Conservation (phyloP, 371 early-diverging fungal species). For the Mucor circinelloides region DNA sequence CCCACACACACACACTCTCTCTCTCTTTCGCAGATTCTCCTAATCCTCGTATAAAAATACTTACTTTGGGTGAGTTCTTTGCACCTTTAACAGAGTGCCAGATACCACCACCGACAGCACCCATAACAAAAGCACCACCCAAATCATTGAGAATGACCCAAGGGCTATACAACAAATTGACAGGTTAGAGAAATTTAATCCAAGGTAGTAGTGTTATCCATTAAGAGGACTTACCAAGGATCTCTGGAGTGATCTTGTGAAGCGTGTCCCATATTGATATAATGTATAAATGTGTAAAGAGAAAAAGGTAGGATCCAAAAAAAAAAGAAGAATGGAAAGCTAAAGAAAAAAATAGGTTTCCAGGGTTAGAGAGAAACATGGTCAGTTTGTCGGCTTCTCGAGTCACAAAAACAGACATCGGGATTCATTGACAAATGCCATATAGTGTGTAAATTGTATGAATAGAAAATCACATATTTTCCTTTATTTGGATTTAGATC, state of each 20-base stretch:
- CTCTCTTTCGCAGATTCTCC: neutral
- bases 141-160: conserved; percentile 96
- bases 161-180: conserved; percentile 63
- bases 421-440: neutral
- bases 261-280: conserved; percentile 42
- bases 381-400: neutral
- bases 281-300: neutral
- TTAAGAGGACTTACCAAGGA: conserved; percentile 43
- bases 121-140: conserved; percentile 97
- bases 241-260: conserved; percentile 55
- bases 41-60: neutral
- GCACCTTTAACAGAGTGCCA: conserved; percentile 98
- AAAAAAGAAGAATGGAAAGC: neutral
- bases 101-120: conserved; percentile 93
- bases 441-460: neutral
- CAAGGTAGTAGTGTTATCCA: neutral
- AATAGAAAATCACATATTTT: neutral
- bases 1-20: too few species aligned
- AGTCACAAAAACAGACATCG: neutral
- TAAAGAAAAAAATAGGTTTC: conserved; percentile 12
- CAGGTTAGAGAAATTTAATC: neutral
- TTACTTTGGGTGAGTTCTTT: conserved; percentile 92
- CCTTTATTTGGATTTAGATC: neutral
- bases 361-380: conserved; percentile 13
- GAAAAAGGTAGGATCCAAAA: neutral